These are phyloP conservation scores for Quercus berberidifolia DNA, from an alignment of 306 rosid genomes.

Conservation along the genomic window DNA sequence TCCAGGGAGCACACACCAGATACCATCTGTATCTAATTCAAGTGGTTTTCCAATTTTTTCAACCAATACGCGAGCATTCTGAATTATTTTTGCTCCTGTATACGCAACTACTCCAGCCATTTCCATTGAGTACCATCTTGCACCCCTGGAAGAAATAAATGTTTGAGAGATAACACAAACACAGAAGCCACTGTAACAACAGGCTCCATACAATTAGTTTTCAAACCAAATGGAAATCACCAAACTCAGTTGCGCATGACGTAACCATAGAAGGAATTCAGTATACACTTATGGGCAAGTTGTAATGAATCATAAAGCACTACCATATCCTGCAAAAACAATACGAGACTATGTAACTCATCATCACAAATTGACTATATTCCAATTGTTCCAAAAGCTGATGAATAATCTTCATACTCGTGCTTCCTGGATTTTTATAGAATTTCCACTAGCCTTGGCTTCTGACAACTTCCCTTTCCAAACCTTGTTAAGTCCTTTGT, in stretches of 20 bases:
- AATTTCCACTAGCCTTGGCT: constrained; percentile 88
- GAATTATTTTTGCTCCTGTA: constrained; percentile 98
- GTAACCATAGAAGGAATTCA: constrained; percentile 90
- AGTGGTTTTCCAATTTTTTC: constrained; percentile 98
- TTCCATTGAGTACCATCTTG: constrained; percentile 99
- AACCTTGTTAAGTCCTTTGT: constrained; percentile 93
- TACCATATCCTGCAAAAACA: constrained; percentile 77
- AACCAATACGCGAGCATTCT: constrained; percentile 89
- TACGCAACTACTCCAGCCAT: constrained; percentile 99
- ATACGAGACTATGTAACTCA: neutral
- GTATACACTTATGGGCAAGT: constrained; percentile 90
- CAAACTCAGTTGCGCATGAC: constrained; percentile 93
- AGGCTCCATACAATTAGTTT: constrained; percentile 10
- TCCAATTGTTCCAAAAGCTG: constrained; percentile 32
- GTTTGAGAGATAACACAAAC: constrained; percentile 5
- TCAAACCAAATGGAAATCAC: constrained; percentile 26
- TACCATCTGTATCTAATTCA: constrained; percentile 97
- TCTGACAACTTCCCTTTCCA: constrained; percentile 94
- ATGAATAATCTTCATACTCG: constrained; percentile 52
- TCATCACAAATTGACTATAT: constrained; percentile 18
- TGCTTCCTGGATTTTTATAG: constrained; percentile 91
- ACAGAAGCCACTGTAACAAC: constrained; percentile 12
- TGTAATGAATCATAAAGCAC: constrained; percentile 87
- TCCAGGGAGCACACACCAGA: constrained; percentile 98
- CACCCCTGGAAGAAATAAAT: constrained; percentile 62